Base-by-base conservation (phyloP, 495 filamentous ascomycete species). In the Copromyces sp. region DNA sequence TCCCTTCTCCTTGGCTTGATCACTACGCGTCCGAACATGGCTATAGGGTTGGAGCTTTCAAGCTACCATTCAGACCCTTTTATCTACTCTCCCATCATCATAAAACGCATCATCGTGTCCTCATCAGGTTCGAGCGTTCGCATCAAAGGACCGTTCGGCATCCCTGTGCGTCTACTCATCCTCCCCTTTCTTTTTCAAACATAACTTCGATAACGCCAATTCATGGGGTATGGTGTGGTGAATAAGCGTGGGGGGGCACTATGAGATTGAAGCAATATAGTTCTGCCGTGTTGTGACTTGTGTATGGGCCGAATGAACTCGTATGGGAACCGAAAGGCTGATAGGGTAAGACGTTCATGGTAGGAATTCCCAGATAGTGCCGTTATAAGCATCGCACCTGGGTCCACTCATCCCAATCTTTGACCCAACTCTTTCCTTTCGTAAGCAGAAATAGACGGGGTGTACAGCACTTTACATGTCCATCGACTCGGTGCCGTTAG, bases 401-500 rank as follows among this genome's bases (percentile, higher is more conserved):
- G 42, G 12, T 39, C 44, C 32, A 12, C 20, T 61, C 53, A 35
- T 61, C 14, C 53, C 53, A 61, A 17, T 61, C 14, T 61, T 61
- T 35, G 14, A 35, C 29, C 29, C 29, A 61, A 61, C 53, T 69
- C 53, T 2, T 35, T 7, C 29, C 53, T 32, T 61, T 61, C 53
- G 29, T 32, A 61, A 35, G 17, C 29, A 16, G 29, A 61, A 35
- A 24, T 61, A 61, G 53, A 61, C 29, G 53, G 53, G 35, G 35
- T 32, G 53, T 61, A 53, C 42, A 44, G 41, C 45, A 41, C 65
- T 74, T 90, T 92, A 98, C 95, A 99, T 99, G 78, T 99, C 96
- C 96, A 99, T 99, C 39, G 92, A 93, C 81, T 97, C 95, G 70
- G 87, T 86, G 70, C 93, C 94, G 82, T 96, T 97, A 73, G 93